Evolutionary conservation across 2,329 filamentous ascomycete species (phyloP), one percentile per base, ranked within the genome.

Genomic region (Fusarium euwallaceae): DNA sequence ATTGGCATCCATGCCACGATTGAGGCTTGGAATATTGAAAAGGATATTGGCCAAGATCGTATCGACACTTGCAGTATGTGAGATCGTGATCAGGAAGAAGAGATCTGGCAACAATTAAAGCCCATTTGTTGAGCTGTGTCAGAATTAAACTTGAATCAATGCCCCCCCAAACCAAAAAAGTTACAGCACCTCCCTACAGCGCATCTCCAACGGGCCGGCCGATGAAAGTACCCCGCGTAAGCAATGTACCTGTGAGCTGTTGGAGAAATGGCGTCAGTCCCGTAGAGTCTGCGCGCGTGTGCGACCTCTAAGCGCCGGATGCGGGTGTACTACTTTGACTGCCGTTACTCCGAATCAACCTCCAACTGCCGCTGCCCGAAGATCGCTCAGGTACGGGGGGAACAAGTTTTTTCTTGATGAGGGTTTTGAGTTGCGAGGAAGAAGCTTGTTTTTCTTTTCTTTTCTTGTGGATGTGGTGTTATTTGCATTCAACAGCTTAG

Each of bases 181-280:
- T 24, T 24, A 43, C 17, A 37, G 34, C 39, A 45, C 61, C 29
- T 55, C 45, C 24, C 24, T 39, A 45, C 29, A 58, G 29, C 41
- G 43, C 37, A 39, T 10, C 22, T 20, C 48, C 17, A 53, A 53
- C 48, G 48, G 48, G 27, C 48, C 27, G 16, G 48, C 48, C 27
- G 48, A 43, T 66, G 64, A 27, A 72, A 74, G 55, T 73, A 72
- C 69, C 69, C 70, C 69, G 62, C 55, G 62, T 41, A 45, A 27
- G 22, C 48, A 43, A 63, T 55, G 69, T 72, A 63, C 62, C 27
- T 67, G 67, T 43, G 63, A 73, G 61, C 61, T 59, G 27, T 65
- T 68, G 34, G 45, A 56, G 51, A 53, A 69, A 74, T 75, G 72
- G 69, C 72, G 69, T 74, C 72, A 74, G 67, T 60, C 55, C 43